phyloP scores from a whole-genome alignment of 805 yeast genomes.

The Yarrowia porcina region DNA sequence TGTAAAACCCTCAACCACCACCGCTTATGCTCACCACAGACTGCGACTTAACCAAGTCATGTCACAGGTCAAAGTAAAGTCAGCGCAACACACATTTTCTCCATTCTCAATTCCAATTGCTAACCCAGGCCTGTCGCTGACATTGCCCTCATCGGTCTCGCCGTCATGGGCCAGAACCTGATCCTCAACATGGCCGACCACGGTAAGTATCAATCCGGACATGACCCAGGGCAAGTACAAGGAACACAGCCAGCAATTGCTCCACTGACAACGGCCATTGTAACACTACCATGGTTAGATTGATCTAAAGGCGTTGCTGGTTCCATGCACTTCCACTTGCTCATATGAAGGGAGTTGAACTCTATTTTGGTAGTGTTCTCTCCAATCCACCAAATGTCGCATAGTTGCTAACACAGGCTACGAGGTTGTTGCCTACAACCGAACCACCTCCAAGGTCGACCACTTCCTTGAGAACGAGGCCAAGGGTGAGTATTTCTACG shows the following conservation, averaged over 20 bases:
- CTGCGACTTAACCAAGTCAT: slow-evolving; percentile 18
- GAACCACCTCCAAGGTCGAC: slow-evolving; percentile 95
- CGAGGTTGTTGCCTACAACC: slow-evolving; percentile 97
- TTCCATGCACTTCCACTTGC: slow-evolving; percentile 25
- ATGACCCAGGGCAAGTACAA: neutral
- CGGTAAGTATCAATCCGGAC: slow-evolving; percentile 45
- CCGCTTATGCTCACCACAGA: slow-evolving; percentile 15
- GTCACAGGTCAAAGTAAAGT: slow-evolving; percentile 18
- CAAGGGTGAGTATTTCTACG: slow-evolving; percentile 48
- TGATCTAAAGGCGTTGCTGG: neutral
- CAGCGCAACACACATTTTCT: neutral
- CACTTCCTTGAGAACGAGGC: slow-evolving; percentile 92
- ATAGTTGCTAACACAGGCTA: slow-evolving; percentile 40
- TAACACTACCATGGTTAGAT: neutral
- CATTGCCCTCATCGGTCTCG: slow-evolving; percentile 98
- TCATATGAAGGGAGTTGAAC: slow-evolving; percentile 12
- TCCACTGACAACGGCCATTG: neutral
- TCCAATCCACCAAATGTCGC: slow-evolving; percentile 9
- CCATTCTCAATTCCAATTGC: neutral
- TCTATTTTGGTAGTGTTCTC: neutral
- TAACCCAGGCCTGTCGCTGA: slow-evolving; percentile 53
- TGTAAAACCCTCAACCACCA: neutral
- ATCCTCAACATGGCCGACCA: slow-evolving; percentile 97
- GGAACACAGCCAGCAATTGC: neutral
- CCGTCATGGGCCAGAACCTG: slow-evolving; percentile 98